A percentile compares a stretch with the other conserved stretches of the same genome.
Evolutionary conservation across 305 asterid genomes (phyloP).

Genomic region (Solanum chacoense): DNA sequence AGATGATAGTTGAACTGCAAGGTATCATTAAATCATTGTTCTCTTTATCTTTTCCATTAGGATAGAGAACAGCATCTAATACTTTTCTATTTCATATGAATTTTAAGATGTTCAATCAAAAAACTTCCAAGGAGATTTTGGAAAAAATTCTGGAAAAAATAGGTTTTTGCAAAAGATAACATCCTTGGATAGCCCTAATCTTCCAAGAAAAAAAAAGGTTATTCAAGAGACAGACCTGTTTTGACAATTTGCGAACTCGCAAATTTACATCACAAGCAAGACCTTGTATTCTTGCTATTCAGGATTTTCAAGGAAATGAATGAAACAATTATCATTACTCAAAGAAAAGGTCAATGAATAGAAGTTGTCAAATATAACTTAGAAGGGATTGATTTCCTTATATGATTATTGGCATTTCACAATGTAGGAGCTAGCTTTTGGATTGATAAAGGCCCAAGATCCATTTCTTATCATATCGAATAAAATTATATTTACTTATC

Average conservation of each 20-base stretch:
- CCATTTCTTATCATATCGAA: neutral
- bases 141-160: neutral
- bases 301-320: neutral
- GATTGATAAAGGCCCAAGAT: neutral
- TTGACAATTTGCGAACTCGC: neutral
- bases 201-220: neutral
- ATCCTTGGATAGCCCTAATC: neutral
- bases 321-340: neutral
- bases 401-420: neutral
- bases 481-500: neutral
- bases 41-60: neutral
- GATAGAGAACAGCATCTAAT: neutral
- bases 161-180: neutral
- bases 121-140: neutral
- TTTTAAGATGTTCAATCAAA: neutral
- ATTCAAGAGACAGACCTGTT: neutral
- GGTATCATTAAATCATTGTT: neutral
- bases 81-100: neutral
- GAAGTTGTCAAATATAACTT: neutral
- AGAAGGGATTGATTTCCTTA: neutral
- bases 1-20: neutral
- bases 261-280: neutral
- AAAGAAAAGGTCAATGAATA: neutral
- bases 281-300: neutral
- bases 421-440: neutral